Conservation (phyloP, 1,284 basidiomycete species). For the Sporisorium graminicola region DNA sequence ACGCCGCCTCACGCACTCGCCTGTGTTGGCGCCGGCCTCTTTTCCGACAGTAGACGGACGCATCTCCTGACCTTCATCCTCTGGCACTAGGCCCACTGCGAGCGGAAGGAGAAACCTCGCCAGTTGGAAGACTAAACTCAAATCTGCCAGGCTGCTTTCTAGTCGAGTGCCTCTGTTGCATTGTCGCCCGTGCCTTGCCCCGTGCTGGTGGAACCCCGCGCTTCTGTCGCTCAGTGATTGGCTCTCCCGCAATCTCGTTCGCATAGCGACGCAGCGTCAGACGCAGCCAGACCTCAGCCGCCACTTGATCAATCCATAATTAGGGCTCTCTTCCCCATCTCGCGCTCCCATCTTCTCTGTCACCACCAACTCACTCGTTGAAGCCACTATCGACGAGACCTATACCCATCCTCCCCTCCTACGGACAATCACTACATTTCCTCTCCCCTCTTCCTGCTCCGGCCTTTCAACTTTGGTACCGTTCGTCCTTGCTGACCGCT, state of each 20-base stretch:
- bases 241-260: slow-evolving; percentile 2
- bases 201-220: slow-evolving; percentile 1
- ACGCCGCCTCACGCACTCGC: too few relatives aligned
- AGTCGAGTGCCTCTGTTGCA: too few relatives aligned
- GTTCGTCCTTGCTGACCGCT: neutral
- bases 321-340: neutral
- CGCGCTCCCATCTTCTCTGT: too few relatives aligned
- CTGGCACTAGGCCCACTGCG: too few relatives aligned
- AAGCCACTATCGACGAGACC: slow-evolving; percentile 1
- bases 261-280: neutral
- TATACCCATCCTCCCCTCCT: slow-evolving; percentile 15
- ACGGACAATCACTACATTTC: neutral
- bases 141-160: neutral
- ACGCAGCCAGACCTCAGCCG: neutral
- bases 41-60: neutral
- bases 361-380: neutral
- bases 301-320: neutral
- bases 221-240: neutral
- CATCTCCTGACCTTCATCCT: too few relatives aligned
- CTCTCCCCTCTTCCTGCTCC: neutral
- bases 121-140: neutral
- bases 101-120: too few relatives aligned
- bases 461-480: neutral
- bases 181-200: neutral
- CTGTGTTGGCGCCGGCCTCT: slow-evolving; percentile 5